phyloP scores from a whole-genome alignment of 202 grass and related monocot genomes.

The Schoenoplectus triqueter region DNA sequence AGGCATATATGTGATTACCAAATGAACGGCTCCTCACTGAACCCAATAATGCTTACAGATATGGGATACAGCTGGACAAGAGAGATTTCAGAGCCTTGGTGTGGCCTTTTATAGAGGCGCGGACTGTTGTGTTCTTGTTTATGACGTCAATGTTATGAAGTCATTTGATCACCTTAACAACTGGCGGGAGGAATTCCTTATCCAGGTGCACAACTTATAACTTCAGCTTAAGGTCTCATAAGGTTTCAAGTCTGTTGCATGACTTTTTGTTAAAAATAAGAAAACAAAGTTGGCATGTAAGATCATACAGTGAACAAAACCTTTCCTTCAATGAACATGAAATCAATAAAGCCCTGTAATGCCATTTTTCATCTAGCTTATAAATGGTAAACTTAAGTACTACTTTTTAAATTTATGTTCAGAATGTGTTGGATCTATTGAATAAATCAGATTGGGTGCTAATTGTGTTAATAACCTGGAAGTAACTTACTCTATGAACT shows the following conservation, averaged over 20 bases:
- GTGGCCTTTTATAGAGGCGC: slow-evolving; percentile 97
- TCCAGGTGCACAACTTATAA: slow-evolving; percentile 60
- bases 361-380: background rate
- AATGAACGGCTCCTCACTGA: background rate
- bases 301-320: background rate
- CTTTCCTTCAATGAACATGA: slow-evolving; percentile 6
- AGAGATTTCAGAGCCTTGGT: slow-evolving; percentile 98
- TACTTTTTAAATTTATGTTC: background rate
- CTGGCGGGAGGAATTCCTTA: slow-evolving; percentile 94
- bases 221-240: background rate
- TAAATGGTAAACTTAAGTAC: background rate
- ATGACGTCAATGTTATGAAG: slow-evolving; percentile 96
- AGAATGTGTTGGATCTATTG: background rate
- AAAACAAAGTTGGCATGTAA: background rate
- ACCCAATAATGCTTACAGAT: slow-evolving; percentile 57
- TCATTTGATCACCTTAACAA: slow-evolving; percentile 97
- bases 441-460: background rate
- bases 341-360: background rate
- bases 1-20: background rate
- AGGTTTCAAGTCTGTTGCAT: background rate
- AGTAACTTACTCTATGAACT: background rate
- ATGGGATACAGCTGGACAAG: slow-evolving; percentile 97
- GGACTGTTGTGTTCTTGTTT: slow-evolving; percentile 94
- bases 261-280: background rate
- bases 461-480: background rate